Evolutionary conservation across 2,329 filamentous ascomycete species (phyloP), one percentile per base, ranked within the genome.

Genomic region (Nemania bipapillata): DNA sequence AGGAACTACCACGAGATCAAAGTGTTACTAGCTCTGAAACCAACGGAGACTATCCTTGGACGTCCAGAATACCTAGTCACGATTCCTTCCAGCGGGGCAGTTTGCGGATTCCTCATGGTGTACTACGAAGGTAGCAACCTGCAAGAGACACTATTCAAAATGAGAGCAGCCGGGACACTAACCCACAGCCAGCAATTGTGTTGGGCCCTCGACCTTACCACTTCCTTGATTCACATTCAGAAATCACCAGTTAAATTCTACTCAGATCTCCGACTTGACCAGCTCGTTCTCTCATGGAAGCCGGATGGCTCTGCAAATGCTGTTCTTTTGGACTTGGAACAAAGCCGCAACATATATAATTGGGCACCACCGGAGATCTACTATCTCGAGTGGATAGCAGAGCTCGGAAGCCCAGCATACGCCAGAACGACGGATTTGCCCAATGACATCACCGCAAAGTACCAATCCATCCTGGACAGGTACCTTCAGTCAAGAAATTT

Each of bases 171-270:
- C 26, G 37, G 54, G 24, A 57, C 35, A 57, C 37, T 57, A 22
- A 57, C 37, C 54, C 54, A 45, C 24, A 9, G 54, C 54, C 54
- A 57, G 35, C 35, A 57, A 57, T 57, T 45, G 54, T 57, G 35
- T 45, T 45, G 54, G 54, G 35, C 54, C 45, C 22, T 57, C 30
- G 54, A 57, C 54, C 22, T 57, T 24, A 57, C 54, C 37, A 45
- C 54, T 26, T 57, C 54, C 54, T 12, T 57, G 32, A 30, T 57
- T 57, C 54, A 57, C 26, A 57, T 57, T 54, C 50, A 54, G 26
- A 54, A 54, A 32, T 54, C 50, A n/a, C 50, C 50, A 54, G 28
- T 54, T 15, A 54, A 35, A 28, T 54, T 54, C 50, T 54, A 54
- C 50, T 54, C 50, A 20, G 50, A 54, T 26, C 50, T 54, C 50